Base-by-base conservation (phyloP, 768 basidiomycete species). In the Leccinellum rugosiceps region DNA sequence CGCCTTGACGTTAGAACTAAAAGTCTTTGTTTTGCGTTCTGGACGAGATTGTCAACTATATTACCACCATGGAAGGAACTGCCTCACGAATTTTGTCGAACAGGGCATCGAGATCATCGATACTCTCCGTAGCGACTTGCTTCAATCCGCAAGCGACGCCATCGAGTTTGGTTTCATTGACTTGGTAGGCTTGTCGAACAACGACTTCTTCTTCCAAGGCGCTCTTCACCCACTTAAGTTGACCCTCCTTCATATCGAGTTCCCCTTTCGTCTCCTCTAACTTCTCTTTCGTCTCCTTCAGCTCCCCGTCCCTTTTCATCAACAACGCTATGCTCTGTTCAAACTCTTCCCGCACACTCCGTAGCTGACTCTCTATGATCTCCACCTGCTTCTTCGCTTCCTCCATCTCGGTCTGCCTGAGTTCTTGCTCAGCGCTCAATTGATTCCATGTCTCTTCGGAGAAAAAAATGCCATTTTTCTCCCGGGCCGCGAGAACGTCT, bases 381-480 rank as follows among this genome's bases (percentile, higher is more conserved):
- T 88, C 87, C 6, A 90, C 86, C 65, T 90, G 87, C 65, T 87
- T 88, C 71, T 83, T 87, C 11, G 92, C 86, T 66, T 98, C 94
- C 45, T 87, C 84, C 54, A 90, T 78, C 64, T 91, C 88, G 7
- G 89, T 89, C 65, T 86, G 83, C 49, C 80, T 79, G 38, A 89
- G 75, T 64, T 93, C 90, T 58, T 92, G 86, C 67, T 93, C 92
- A 3, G 78, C 76, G 8, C 74, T 83, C 74, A 96, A 81, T 68
- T 95, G 87, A 48, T 81, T 83, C 94, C 94, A 98, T 3, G 85
- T 87, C 63, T 98, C 94, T 64, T 92, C 86, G 1, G 92, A 88
- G 71, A 98, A 88, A 72, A 88, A 97, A 34, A 98, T 92, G 8
- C 97, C 97, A 65, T 96, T 94, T 80, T 96, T 96, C 73, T 97